Conservation (phyloP, 2,329 filamentous ascomycete species). For the Pseudogymnoascus destructans region DNA sequence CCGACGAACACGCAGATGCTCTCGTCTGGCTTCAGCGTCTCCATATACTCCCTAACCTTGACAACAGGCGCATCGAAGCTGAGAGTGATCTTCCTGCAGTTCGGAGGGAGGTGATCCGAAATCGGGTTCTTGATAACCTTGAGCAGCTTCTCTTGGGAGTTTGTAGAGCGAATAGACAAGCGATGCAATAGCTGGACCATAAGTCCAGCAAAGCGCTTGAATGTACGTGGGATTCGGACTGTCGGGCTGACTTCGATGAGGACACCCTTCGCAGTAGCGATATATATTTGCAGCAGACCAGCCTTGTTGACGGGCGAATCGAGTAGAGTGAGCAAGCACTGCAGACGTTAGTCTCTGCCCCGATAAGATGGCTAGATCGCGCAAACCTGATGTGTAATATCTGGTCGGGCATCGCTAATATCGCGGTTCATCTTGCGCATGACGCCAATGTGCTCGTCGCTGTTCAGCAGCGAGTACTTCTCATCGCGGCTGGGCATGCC, state of each 20-base stretch:
- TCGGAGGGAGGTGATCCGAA: slow-evolving; percentile 88
- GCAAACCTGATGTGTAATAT: slow-evolving; percentile 95
- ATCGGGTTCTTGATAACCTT: slow-evolving; percentile 98
- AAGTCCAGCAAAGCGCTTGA: slow-evolving; percentile 95
- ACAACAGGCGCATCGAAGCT: slow-evolving; percentile 87
- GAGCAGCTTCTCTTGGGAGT: slow-evolving; percentile 92
- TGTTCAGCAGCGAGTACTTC: slow-evolving; percentile 96
- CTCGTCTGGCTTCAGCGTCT: slow-evolving; percentile 64
- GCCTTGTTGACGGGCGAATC: slow-evolving; percentile 99
- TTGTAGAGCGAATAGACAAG: slow-evolving; percentile 88
- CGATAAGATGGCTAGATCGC: slow-evolving; percentile 15
- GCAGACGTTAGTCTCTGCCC: slow-evolving; percentile 22
- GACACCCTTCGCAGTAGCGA: slow-evolving; percentile 93
- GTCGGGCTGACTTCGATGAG: slow-evolving; percentile 97
- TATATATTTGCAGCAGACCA: slow-evolving; percentile 94
- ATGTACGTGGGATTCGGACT: slow-evolving; percentile 92
- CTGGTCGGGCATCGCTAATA: slow-evolving; percentile 91
- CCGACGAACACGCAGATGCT: slow-evolving; percentile 97
- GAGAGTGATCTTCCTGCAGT: slow-evolving; percentile 94
- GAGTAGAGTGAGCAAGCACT: slow-evolving; percentile 94
- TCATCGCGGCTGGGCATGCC: slow-evolving; percentile 59
- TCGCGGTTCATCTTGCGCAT: slow-evolving; percentile 99
- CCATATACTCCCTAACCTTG: slow-evolving; percentile 78
- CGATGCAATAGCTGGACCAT: slow-evolving; percentile 98
- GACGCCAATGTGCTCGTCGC: slow-evolving; percentile 95